Percentiles rank a stretch among this genome's conserved stretches.
Conservation (phyloP, 345 rosid species). For the Populus nigra region DNA sequence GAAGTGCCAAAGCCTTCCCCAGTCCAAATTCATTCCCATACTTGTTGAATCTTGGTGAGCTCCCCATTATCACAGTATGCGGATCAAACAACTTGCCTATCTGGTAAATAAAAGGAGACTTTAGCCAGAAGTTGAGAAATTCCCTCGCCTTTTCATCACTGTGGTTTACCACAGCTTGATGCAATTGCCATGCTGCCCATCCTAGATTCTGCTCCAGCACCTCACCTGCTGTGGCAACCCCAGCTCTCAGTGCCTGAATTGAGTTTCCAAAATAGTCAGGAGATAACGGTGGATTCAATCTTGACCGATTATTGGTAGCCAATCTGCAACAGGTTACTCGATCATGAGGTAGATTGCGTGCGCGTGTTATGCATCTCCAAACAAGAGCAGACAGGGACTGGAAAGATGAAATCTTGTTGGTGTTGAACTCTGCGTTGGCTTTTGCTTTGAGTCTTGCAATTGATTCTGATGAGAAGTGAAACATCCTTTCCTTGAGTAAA, state of each 20-base stretch:
- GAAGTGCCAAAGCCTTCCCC: conserved; percentile 67
- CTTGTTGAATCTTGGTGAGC: conserved; percentile 78
- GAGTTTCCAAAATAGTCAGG: conserved; percentile 63
- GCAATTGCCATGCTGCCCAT: conserved; percentile 65
- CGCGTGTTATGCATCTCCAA: conserved; percentile 61
- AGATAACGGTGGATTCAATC: conserved; percentile 50
- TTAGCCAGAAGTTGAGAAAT: conserved; percentile 44
- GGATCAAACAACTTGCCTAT: conserved; percentile 48
- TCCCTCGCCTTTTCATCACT: conserved; percentile 30
- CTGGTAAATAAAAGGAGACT: conserved; percentile 42
- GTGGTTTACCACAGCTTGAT: conserved; percentile 47
- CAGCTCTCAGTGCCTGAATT: conserved; percentile 34
- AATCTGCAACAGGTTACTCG: conserved; percentile 50
- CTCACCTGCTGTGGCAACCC: conserved; percentile 46
- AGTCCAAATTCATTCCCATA: conserved; percentile 75
- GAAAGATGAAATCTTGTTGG: conserved; percentile 62
- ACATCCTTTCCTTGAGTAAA: conserved; percentile 49
- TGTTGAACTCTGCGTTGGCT: conserved; percentile 44
- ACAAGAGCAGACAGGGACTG: conserved; percentile 60
- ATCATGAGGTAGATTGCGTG: conserved; percentile 33
- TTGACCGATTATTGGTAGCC: conserved; percentile 48
- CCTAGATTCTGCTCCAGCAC: conserved; percentile 50
- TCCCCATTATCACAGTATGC: conserved; percentile 62
- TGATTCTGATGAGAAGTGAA: conserved; percentile 57
- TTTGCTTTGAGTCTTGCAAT: conserved; percentile 47